phyloP scores from a whole-genome alignment of 2,329 filamentous ascomycete species.

The Ophiostoma novo-ulmi region DNA sequence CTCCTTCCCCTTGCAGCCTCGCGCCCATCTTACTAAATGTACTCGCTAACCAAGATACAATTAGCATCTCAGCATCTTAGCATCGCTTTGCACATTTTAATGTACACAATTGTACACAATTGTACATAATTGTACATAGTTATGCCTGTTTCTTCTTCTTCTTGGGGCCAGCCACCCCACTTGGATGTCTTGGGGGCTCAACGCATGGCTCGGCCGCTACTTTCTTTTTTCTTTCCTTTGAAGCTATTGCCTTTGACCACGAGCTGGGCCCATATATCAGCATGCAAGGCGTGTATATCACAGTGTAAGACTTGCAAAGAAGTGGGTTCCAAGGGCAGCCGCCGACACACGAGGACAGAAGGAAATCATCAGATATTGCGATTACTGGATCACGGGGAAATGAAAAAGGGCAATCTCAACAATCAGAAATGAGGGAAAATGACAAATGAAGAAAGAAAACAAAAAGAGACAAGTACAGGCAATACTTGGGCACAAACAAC shows the following conservation, averaged over 20 bases:
- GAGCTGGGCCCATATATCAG: constrained; percentile 10
- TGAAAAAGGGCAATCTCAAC: background rate
- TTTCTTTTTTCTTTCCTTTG: background rate
- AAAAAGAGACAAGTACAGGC: background rate
- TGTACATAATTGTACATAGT: background rate
- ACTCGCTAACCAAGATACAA: background rate
- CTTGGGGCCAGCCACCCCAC: constrained; percentile 4
- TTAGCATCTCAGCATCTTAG: background rate
- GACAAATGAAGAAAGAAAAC: background rate
- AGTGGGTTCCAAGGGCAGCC: constrained; percentile 9
- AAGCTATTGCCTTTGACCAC: background rate
- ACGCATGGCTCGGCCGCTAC: background rate
- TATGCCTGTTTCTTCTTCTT: background rate
- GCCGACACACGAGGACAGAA: background rate
- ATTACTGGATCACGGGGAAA: constrained; percentile 8
- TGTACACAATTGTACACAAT: constrained; percentile 2
- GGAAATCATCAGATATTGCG: background rate
- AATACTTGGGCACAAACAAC: background rate
- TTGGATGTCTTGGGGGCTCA: background rate
- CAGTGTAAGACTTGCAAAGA: background rate
- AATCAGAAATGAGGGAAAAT: background rate
- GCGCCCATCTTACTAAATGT: background rate
- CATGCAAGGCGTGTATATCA: constrained; percentile 13
- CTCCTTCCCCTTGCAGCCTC: constrained; percentile 13
- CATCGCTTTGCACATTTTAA: background rate